Evolutionary conservation across 2,329 filamentous ascomycete species (phyloP).

Genomic region (Ophioceras dolichostomum): DNA sequence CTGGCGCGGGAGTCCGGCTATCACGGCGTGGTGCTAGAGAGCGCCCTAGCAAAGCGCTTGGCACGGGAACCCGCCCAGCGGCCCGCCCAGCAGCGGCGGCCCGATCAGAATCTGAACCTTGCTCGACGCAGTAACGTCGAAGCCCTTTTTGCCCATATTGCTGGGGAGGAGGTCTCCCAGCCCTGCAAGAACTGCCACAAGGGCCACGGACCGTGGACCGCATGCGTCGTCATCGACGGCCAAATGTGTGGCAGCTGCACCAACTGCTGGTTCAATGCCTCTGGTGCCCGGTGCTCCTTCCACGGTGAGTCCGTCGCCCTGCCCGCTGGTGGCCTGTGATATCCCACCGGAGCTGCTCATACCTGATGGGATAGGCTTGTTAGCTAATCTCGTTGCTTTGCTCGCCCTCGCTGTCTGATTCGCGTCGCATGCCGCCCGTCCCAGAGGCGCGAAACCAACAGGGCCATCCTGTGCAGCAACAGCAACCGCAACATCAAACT

Average conservation of each 20-base stretch:
- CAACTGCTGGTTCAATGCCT: slow-evolving; percentile 54
- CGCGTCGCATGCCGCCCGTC: no score
- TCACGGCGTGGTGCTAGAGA: slow-evolving; percentile 33
- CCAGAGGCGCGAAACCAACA: slow-evolving; percentile 30
- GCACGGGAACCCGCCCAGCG: slow-evolving; percentile 34
- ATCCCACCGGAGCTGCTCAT: no score
- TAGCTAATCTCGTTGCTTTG: no score
- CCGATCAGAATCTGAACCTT: slow-evolving; percentile 42
- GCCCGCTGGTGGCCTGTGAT: no score
- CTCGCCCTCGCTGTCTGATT: no score
- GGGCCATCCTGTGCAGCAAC: slow-evolving; percentile 4
- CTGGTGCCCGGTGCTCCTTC: slow-evolving; percentile 46
- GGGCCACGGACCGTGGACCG: slow-evolving; percentile 45
- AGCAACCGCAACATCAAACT: slow-evolving; percentile 2
- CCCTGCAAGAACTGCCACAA: slow-evolving; percentile 49
- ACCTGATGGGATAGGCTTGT: background rate
- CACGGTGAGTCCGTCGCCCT: slow-evolving; percentile 31
- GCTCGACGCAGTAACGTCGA: slow-evolving; percentile 47
- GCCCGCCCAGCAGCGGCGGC: slow-evolving; percentile 37
- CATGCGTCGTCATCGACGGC: slow-evolving; percentile 45
- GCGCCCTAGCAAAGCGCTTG: slow-evolving; percentile 41
- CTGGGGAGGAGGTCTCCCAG: slow-evolving; percentile 32
- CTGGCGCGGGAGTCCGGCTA: slow-evolving; percentile 36
- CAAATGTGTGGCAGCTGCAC: slow-evolving; percentile 50
- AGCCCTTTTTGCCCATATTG: slow-evolving; percentile 44